phyloP scores from a whole-genome alignment of 2,329 filamentous ascomycete species.

The Cercospora beticola region DNA sequence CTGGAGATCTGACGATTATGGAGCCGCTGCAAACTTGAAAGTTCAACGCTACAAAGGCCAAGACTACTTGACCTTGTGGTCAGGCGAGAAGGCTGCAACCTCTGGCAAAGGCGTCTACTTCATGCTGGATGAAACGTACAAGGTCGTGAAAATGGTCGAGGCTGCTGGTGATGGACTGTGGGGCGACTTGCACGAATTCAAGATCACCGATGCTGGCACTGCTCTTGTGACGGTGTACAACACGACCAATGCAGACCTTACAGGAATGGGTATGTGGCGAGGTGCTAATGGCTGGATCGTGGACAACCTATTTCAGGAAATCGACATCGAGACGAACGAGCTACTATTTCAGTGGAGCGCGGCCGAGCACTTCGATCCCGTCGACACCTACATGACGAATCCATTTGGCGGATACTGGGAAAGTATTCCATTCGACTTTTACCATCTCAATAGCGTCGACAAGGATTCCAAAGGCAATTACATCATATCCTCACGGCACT shows the following conservation, averaged over 20 bases:
- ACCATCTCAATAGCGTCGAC: slow-evolving; percentile 57
- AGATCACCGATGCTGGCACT: slow-evolving; percentile 43
- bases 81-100: slow-evolving; percentile 38
- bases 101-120: slow-evolving; percentile 39
- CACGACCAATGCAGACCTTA: slow-evolving; percentile 31
- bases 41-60: slow-evolving; percentile 39
- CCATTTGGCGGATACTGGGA: slow-evolving; percentile 43
- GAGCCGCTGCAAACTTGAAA: slow-evolving; percentile 35
- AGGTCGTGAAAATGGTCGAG: slow-evolving; percentile 31
- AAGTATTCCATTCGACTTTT: slow-evolving; percentile 43
- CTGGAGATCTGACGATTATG: slow-evolving; percentile 38
- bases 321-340: slow-evolving; percentile 43
- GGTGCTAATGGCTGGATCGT: slow-evolving; percentile 43
- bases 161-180: slow-evolving; percentile 33
- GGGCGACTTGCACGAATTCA: slow-evolving; percentile 48
- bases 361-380: slow-evolving; percentile 38
- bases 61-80: slow-evolving; percentile 43
- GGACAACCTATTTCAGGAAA: slow-evolving; percentile 48
- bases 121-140: slow-evolving; percentile 37
- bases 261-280: slow-evolving; percentile 29
- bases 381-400: slow-evolving; percentile 34
- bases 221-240: slow-evolving; percentile 49
- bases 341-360: slow-evolving; percentile 46
- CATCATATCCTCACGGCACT: slow-evolving; percentile 49
- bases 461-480: slow-evolving; percentile 51